Evolutionary conservation across 176 grass and related monocot genomes (phyloP).

Genomic region (Carex cristatella): DNA sequence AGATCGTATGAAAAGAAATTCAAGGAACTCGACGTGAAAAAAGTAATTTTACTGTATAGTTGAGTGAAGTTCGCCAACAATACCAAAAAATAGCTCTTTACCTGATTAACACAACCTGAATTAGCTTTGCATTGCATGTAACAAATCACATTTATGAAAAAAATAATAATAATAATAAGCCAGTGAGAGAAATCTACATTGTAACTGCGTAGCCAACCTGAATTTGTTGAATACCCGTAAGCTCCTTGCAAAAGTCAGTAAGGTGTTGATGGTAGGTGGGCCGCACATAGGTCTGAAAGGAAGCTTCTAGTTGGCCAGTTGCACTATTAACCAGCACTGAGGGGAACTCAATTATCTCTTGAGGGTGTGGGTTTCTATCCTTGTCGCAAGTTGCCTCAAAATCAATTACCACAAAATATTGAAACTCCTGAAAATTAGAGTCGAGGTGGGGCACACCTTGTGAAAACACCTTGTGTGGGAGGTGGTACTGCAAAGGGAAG

Average conservation of each 20-base stretch:
- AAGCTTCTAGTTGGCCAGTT: slow-evolving; percentile 89
- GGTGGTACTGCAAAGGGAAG: slow-evolving; percentile 48
- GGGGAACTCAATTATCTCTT: slow-evolving; percentile 98
- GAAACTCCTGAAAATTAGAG: slow-evolving; percentile 78
- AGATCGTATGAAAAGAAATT: neutral
- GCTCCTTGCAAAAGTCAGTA: slow-evolving; percentile 96
- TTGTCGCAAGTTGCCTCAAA: slow-evolving; percentile 98
- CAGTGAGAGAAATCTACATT: slow-evolving; percentile 5
- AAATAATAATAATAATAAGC: neutral
- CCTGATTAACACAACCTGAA: neutral
- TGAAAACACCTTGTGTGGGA: slow-evolving; percentile 59
- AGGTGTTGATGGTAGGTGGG: slow-evolving; percentile 76
- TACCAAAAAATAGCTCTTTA: neutral
- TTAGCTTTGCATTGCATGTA: neutral
- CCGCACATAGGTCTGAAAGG: slow-evolving; percentile 93
- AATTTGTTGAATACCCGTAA: slow-evolving; percentile 97
- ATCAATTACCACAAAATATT: slow-evolving; percentile 99
- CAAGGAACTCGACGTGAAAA: neutral
- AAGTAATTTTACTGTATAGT: neutral
- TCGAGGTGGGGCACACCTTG: slow-evolving; percentile 50
- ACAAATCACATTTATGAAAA: neutral
- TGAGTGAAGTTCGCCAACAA: neutral
- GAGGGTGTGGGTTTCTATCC: slow-evolving; percentile 74
- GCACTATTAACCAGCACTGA: slow-evolving; percentile 96
- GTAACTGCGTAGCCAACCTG: slow-evolving; percentile 45